Evolutionary conservation across 352 stramenopile genomes (phyloP), one percentile per base, ranked within the genome.

Genomic region (Globisporangium radiosum): DNA sequence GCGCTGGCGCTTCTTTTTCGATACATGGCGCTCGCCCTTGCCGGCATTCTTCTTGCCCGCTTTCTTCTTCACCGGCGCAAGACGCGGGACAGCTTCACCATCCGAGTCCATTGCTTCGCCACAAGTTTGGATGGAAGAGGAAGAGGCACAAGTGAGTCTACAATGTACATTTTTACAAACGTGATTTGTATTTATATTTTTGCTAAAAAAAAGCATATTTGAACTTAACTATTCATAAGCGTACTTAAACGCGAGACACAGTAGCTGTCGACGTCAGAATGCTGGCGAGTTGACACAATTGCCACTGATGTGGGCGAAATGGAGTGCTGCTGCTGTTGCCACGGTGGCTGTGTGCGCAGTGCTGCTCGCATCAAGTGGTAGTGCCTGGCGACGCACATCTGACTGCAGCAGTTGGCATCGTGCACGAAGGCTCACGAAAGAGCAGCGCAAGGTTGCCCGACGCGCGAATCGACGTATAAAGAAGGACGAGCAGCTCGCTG

Each of bases 1-100:
- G 48, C 73, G 73, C n/a, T 59, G 64, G 3, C 76, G 70, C 63
- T 85, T 84, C 51, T 60, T 63, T 9, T 38, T 17, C 7, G 48
- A 9, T 15, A 45, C 38, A 19, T n/a, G 33, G 25, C 54, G 33
- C 37, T 60, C 17, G 33, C 7, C n/a, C 42, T 62, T 62, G 1
- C 40, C 11, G 1, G 15, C 7, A 44, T 7, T 44, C 40, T 44
- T 44, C 15, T 15, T 50, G 33, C 36, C 17, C 42, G 48, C 57
- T 33, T 52, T 52, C 48, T 57, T 47, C 50, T 52, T 57, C 37
- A 42, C 47, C 50, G 47, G 49, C 50, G 40, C 25, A 42, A 63
- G 19, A n/a, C 51, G 57, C 42, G 52, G 57, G 33, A 38, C 38
- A 33, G 13, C 38, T 15, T 54, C 19, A 33, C 36, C 47, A 13